phyloP scores from a whole-genome alignment of 306 rosid species.

The Calophaca sinica region DNA sequence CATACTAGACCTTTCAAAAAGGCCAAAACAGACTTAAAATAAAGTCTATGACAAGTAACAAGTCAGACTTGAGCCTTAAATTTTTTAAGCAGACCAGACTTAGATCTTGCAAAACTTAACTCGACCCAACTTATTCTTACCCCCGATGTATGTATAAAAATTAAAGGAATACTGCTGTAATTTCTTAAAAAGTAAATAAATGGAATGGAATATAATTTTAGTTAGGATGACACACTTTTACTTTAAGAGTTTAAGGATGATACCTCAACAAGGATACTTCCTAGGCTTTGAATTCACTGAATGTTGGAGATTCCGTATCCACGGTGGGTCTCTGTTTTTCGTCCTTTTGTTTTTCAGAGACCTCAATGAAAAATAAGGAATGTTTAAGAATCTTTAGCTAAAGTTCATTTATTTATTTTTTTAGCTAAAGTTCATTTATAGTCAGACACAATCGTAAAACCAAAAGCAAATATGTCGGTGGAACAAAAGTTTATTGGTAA shows the following conservation, averaged over 20 bases:
- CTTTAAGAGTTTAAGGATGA: neutral
- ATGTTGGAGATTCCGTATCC: slow-evolving; percentile 41
- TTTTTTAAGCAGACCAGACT: too few relatives aligned
- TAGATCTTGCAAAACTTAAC: too few relatives aligned
- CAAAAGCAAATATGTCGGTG: slow-evolving; percentile 53
- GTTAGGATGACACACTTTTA: neutral
- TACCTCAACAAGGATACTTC: neutral
- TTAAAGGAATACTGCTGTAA: too few relatives aligned
- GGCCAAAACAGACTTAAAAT: too few relatives aligned
- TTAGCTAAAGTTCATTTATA: slow-evolving; percentile 19
- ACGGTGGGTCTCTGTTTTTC: slow-evolving; percentile 33
- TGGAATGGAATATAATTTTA: neutral
- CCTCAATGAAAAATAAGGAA: slow-evolving; percentile 14
- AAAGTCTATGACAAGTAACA: too few relatives aligned
- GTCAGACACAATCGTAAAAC: neutral
- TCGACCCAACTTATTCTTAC: too few relatives aligned
- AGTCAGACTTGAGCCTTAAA: too few relatives aligned
- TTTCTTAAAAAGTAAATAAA: too few relatives aligned
- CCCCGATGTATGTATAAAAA: too few relatives aligned
- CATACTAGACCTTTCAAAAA: too few relatives aligned
- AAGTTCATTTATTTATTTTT: slow-evolving; percentile 29
- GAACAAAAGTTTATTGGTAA: slow-evolving; percentile 18
- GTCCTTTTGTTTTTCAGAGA: slow-evolving; percentile 2
- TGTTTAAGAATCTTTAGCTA: slow-evolving; percentile 30
- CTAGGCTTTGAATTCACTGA: slow-evolving; percentile 28